Conservation (phyloP, 352 stramenopile genomes). For the Globisporangium carolinianum region DNA sequence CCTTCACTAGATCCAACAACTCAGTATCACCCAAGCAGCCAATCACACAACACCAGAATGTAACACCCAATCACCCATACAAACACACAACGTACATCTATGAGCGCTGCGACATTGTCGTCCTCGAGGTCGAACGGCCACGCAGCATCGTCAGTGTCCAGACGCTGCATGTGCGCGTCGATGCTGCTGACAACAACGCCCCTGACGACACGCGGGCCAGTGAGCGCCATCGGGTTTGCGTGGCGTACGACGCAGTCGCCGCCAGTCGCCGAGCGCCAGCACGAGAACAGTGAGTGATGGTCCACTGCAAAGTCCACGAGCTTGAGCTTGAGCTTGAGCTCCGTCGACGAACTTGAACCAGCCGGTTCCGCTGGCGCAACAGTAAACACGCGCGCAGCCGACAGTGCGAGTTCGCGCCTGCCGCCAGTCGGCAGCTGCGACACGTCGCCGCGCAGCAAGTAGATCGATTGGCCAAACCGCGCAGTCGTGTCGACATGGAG, state of each 20-base stretch:
- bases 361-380: slow-evolving; percentile 7
- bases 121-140: slow-evolving; percentile 53
- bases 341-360: too few species aligned
- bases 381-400: slow-evolving; percentile 49
- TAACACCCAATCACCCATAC: too few species aligned
- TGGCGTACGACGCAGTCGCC: slow-evolving; percentile 53
- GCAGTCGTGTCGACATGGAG: slow-evolving; percentile 59
- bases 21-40: neutral
- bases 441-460: slow-evolving; percentile 53
- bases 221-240: slow-evolving; percentile 61
- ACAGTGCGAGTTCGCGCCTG: slow-evolving; percentile 32
- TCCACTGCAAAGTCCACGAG: slow-evolving; percentile 73
- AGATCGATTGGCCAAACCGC: slow-evolving; percentile 50
- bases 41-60: neutral
- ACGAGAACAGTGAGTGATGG: slow-evolving; percentile 62
- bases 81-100: slow-evolving; percentile 28
- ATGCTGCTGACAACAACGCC: slow-evolving; percentile 48
- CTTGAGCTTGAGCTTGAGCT: slow-evolving; percentile 16
- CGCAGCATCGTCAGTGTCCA: slow-evolving; percentile 42
- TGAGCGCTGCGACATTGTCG: slow-evolving; percentile 23
- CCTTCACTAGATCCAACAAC: neutral
- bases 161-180: slow-evolving; percentile 61
- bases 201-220: slow-evolving; percentile 42
- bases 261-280: slow-evolving; percentile 51
- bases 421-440: slow-evolving; percentile 17